A percentile compares a stretch with the other conserved stretches of the same genome.
phyloP scores from a whole-genome alignment of 2,329 filamentous ascomycete species.

The Coleophoma eucalyptorum region DNA sequence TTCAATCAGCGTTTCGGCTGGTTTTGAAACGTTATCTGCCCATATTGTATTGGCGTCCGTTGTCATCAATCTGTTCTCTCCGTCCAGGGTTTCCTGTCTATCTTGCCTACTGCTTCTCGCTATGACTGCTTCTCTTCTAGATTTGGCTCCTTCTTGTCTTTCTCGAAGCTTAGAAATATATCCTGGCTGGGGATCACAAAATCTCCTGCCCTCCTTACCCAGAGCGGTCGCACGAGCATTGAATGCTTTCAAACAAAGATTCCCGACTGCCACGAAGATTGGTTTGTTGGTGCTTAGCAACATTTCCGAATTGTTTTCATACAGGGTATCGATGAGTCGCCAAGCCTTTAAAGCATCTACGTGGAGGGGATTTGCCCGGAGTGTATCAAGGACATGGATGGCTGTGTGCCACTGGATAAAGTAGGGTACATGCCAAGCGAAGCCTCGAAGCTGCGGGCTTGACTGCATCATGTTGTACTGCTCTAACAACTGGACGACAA shows the following conservation, averaged over 20 bases:
- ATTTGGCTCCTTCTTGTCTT: conserved; percentile 10
- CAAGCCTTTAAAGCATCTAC: conserved; percentile 25
- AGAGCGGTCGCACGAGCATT: conserved; percentile 7
- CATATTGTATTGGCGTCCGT: background rate
- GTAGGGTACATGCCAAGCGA: conserved; percentile 14
- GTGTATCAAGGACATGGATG: conserved; percentile 20
- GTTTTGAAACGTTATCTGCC: background rate
- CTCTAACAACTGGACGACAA: conserved; percentile 27
- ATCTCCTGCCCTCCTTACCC: conserved; percentile 3
- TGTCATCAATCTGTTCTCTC: background rate
- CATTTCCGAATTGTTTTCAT: conserved; percentile 22
- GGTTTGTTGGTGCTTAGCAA: conserved; percentile 3
- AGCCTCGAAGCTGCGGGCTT: conserved; percentile 17
- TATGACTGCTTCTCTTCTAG: conserved; percentile 1
- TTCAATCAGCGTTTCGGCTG: conserved; percentile 1
- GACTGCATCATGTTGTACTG: conserved; percentile 27
- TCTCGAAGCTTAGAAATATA: conserved; percentile 15
- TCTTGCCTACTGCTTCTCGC: background rate
- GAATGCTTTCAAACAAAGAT: conserved; percentile 8
- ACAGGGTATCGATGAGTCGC: conserved; percentile 26
- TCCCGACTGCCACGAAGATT: conserved; percentile 6
- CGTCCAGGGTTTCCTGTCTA: background rate
- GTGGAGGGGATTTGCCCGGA: conserved; percentile 16
- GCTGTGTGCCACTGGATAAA: conserved; percentile 18
- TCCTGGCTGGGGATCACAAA: conserved; percentile 4